Base-by-base conservation (phyloP, 2,329 filamentous ascomycete genomes). In the Alternaria arborescens region DNA sequence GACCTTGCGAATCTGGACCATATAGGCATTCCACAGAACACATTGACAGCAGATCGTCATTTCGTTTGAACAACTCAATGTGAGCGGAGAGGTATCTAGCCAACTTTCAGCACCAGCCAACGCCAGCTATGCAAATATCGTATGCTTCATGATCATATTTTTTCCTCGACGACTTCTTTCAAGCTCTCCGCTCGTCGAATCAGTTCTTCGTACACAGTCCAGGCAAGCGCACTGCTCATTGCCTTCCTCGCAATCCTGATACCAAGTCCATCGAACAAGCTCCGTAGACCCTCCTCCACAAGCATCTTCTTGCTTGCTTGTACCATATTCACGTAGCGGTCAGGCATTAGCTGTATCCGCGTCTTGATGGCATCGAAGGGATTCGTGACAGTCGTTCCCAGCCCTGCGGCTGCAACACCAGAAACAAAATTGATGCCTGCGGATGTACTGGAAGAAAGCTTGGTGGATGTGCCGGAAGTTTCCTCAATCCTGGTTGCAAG, bases 291-390 rank as follows among this genome's bases (percentile, higher is more conserved):
- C 65, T 97, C 94, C 71, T 97, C 91, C 1, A 81, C 79, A 4
- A 98, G 77, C 91, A 99, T 97, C 74, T 88, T 85, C 71, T 84
- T 86, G 41, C 86, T 88, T 0, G 94, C 93, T 63, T 91, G 88
- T 67, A 91, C 79, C 85, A 94, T 92, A 72, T 98, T 97, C 34
- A 85, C 84, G 75, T 98, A 99, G 58, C 87, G 85, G 7, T 83
- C 84, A 4, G 95, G 95, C 82, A 96, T 92, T 34, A 99, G 84
- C 81, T 99, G 95, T 69, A 99, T 88, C 51, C 95, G 84, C 22
- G 95, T 99, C 82, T 99, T 99, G 78, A 98, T 89, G 1, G 93
- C 93, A 79, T 99, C 95, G 73, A 98, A 98, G 0, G 95, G 95
- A 77, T 99, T 99, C 8, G 95, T 97, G 38, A 98, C 85, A 4